Evolutionary conservation across 2,329 filamentous ascomycete genomes (phyloP).

Genomic region (Canariomyces notabilis): DNA sequence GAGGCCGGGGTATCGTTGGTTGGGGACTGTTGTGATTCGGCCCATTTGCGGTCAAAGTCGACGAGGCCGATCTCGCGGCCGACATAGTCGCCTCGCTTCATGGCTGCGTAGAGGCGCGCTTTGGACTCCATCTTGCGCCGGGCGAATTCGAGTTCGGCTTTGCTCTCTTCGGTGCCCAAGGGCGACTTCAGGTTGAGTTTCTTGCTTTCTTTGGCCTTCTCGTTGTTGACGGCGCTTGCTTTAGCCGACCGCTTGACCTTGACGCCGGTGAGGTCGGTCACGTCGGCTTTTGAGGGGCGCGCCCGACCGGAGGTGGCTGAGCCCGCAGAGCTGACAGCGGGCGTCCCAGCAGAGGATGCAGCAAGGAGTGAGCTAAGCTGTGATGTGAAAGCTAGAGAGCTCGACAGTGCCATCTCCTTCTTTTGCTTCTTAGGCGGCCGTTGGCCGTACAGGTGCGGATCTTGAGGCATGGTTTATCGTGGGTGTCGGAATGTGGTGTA

Average conservation of each 20-base stretch:
- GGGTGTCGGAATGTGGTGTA: background rate
- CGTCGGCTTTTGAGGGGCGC: constrained; percentile 53
- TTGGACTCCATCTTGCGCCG: constrained; percentile 86
- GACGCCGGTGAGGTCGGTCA: constrained; percentile 58
- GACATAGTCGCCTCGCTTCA: constrained; percentile 87
- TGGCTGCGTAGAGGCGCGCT: constrained; percentile 76
- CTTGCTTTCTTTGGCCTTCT: constrained; percentile 37
- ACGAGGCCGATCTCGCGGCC: constrained; percentile 65
- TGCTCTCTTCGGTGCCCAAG: constrained; percentile 55
- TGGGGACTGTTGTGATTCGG: constrained; percentile 58
- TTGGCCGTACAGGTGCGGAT: constrained; percentile 72
- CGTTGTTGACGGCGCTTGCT: constrained; percentile 33
- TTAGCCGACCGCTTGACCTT: constrained; percentile 36
- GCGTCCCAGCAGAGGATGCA: constrained; percentile 38
- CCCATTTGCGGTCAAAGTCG: constrained; percentile 97
- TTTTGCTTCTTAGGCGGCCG: constrained; percentile 63
- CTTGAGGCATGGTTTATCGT: constrained; percentile 52
- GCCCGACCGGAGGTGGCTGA: constrained; percentile 43
- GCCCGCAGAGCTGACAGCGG: constrained; percentile 36
- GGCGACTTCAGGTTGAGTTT: constrained; percentile 47
- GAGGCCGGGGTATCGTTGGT: constrained; percentile 30
- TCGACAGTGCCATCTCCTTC: constrained; percentile 65
- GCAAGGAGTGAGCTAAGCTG: constrained; percentile 79
- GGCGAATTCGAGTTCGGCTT: constrained; percentile 63
- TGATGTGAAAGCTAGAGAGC: constrained; percentile 78